Conservation (phyloP, 2,329 filamentous ascomycete genomes). For the Colletotrichum melonis region DNA sequence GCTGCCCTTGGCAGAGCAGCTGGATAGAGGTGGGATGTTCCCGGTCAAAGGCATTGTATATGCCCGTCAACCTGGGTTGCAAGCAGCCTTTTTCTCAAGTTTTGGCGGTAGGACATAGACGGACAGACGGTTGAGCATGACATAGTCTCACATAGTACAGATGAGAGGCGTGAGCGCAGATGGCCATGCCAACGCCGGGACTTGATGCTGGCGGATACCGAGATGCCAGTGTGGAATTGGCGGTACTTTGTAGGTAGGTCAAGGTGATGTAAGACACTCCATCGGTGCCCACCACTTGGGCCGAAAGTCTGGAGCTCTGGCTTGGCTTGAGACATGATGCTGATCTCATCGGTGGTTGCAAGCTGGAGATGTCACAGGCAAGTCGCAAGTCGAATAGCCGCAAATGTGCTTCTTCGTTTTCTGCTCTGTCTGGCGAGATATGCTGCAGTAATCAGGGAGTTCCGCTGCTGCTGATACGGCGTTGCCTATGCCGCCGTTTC, state of each 20-base stretch:
- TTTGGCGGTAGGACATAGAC: conserved; percentile 1
- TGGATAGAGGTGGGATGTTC: background rate
- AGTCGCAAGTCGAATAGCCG: background rate
- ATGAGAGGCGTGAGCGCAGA: background rate
- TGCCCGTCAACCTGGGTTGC: background rate
- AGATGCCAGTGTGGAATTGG: background rate
- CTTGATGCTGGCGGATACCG: background rate
- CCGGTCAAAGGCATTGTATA: background rate
- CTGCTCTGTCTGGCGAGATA: background rate
- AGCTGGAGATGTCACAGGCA: background rate
- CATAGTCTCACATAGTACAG: background rate
- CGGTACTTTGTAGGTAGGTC: background rate
- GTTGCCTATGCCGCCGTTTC: conserved; percentile 18
- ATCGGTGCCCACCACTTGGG: background rate
- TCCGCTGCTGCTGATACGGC: conserved; percentile 19
- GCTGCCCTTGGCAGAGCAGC: background rate
- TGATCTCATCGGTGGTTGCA: conserved; percentile 13
- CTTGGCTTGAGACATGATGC: conserved; percentile 31
- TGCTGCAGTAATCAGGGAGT: conserved; percentile 5
- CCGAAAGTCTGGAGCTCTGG: conserved; percentile 6
- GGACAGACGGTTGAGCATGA: background rate
- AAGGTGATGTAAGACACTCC: conserved; percentile 1
- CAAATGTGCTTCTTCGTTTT: background rate
- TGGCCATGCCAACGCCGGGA: background rate
- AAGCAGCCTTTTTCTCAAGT: background rate